Conservation (phyloP, 1,284 basidiomycete species). For the Rhodofomes roseus region DNA sequence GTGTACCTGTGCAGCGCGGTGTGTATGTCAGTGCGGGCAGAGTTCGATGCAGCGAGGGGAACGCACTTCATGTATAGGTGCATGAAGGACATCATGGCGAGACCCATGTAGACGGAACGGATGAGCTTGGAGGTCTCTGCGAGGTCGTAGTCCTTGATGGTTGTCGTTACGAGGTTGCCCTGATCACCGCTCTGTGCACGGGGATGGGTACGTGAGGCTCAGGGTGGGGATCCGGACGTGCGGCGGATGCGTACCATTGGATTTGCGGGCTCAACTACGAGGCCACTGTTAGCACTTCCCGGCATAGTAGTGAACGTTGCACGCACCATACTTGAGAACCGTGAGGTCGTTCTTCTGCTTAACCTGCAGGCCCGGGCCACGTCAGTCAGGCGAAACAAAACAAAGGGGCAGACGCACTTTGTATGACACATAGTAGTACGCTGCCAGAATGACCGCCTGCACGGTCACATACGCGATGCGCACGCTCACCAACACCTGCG, state of each 20-base stretch:
- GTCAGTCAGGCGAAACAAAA: not conserved
- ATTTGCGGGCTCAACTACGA: slow-evolving; percentile 53
- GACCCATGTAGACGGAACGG: slow-evolving; percentile 72
- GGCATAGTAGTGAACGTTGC: not conserved
- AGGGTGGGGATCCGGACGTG: not conserved
- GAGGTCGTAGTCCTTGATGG: slow-evolving; percentile 92
- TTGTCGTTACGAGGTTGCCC: slow-evolving; percentile 86
- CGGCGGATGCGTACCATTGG: slow-evolving; percentile 52
- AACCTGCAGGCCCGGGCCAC: slow-evolving; percentile 48
- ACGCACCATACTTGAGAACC: slow-evolving; percentile 87
- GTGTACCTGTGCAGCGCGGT: slow-evolving; percentile 59
- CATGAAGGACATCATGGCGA: slow-evolving; percentile 88
- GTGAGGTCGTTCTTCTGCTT: slow-evolving; percentile 95
- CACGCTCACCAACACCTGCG: slow-evolving; percentile 78
- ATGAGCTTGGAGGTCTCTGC: slow-evolving; percentile 85
- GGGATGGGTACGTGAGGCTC: not conserved
- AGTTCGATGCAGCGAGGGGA: not conserved
- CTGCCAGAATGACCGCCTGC: slow-evolving; percentile 65
- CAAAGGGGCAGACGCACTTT: slow-evolving; percentile 40
- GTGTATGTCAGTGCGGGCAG: too few relatives aligned
- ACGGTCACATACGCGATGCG: slow-evolving; percentile 80
- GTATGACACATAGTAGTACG: slow-evolving; percentile 75
- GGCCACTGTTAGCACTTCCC: slow-evolving; percentile 9
- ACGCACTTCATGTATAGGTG: slow-evolving; percentile 75
- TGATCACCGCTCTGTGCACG: slow-evolving; percentile 47